Conservation (phyloP, 148 eudicot genomes). For the Arbutus unedo region DNA sequence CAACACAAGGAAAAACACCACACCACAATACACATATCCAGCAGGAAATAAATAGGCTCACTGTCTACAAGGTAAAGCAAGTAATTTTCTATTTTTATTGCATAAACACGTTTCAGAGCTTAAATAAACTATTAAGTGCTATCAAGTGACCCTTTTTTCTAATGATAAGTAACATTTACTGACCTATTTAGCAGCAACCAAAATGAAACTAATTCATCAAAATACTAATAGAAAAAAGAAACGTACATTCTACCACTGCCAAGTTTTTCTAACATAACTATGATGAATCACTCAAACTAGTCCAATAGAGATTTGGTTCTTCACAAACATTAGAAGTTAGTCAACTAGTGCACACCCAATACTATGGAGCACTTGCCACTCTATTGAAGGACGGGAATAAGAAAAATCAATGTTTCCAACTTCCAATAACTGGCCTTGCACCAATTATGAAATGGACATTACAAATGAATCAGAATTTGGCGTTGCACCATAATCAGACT, state of each 20-base stretch:
- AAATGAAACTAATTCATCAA: neutral
- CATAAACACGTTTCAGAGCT: neutral
- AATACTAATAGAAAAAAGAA: neutral
- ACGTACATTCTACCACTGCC: neutral
- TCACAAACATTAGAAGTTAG: neutral
- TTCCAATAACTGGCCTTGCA: neutral
- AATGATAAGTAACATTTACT: neutral
- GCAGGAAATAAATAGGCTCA: neutral
- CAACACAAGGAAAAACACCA: neutral
- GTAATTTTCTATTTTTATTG: neutral
- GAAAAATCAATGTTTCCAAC: neutral
- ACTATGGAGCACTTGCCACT: neutral
- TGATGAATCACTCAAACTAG: neutral
- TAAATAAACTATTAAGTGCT: neutral
- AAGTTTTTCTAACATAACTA: neutral
- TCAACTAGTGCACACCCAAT: neutral
- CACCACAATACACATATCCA: neutral
- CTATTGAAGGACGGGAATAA: neutral
- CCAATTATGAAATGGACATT: neutral
- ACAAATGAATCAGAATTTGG: neutral
- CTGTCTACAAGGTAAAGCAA: neutral
- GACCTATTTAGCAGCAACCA: neutral
- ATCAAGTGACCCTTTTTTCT: neutral
- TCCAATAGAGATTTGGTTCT: slow-evolving; percentile 2
- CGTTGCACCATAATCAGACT: neutral